Conservation (phyloP, 768 basidiomycete genomes). For the Collybia sordida region DNA sequence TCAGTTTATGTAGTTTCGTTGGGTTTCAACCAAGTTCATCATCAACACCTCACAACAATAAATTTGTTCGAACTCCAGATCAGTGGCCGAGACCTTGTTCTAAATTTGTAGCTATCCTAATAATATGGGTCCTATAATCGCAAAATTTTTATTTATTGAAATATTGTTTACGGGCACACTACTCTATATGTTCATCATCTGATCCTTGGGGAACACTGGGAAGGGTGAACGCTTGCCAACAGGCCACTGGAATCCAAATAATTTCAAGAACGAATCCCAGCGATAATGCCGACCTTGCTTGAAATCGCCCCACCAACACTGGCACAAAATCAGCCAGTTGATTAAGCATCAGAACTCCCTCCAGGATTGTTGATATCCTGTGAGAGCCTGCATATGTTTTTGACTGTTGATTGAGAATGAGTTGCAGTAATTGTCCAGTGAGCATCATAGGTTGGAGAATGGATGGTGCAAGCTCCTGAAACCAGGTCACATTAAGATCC, state of each 20-base stretch:
- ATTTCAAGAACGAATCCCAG: neutral
- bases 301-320: constrained; percentile 1
- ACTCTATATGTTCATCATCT: constrained; percentile 8
- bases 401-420: constrained; percentile 20
- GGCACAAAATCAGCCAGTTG: constrained; percentile 4
- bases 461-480: neutral
- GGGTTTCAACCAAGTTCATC: no score
- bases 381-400: constrained; percentile 21
- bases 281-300: neutral
- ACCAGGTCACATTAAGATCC: neutral
- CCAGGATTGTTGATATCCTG: constrained; percentile 6
- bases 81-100: no score
- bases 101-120: no score
- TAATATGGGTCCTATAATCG: no score
- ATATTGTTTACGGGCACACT: neutral
- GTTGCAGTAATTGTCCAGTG: constrained; percentile 16
- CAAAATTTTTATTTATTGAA: no score
- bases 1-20: no score
- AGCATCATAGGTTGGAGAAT: constrained; percentile 2
- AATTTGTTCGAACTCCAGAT: no score
- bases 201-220: constrained; percentile 1
- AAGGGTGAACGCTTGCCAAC: constrained; percentile 9
- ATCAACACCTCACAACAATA: no score
- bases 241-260: neutral
- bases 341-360: neutral